These are phyloP conservation scores for Hevea brasiliensis DNA, from an alignment of 345 rosid species.

Conservation along the genomic window DNA sequence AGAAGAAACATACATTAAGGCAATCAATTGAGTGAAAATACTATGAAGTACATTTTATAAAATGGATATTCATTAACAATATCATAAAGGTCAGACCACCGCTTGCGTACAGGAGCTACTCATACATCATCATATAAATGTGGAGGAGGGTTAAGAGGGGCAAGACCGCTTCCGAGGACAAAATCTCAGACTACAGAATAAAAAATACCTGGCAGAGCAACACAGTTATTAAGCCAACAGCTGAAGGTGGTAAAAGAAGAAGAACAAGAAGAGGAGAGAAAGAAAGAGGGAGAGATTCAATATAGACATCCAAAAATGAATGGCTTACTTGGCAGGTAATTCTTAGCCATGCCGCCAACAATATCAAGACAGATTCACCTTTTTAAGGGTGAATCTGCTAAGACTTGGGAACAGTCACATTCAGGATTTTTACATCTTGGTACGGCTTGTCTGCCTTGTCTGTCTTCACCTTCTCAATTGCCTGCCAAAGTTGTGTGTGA, in stretches of 20 bases:
- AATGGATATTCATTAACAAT: no score
- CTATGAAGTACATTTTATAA: neutral
- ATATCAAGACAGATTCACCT: neutral
- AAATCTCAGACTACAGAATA: neutral
- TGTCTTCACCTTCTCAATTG: constrained; percentile 92
- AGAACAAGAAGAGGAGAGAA: neutral
- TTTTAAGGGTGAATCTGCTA: constrained; percentile 21
- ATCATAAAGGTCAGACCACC: neutral
- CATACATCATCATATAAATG: neutral
- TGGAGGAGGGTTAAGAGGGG: neutral
- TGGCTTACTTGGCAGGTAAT: constrained; percentile 3
- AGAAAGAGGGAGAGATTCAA: neutral
- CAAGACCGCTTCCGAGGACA: neutral
- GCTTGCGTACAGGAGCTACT: neutral
- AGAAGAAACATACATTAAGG: neutral
- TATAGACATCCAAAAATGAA: neutral
- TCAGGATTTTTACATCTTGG: constrained; percentile 87
- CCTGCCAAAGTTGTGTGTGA: constrained; percentile 40
- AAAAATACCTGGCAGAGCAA: neutral
- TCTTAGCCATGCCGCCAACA: neutral
- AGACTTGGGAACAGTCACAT: constrained; percentile 80
- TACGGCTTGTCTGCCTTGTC: constrained; percentile 81
- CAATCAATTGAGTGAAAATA: neutral
- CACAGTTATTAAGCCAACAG: neutral
- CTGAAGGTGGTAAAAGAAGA: neutral